Conservation (phyloP, 345 rosid genomes). For the Citrus cavaleriei region DNA sequence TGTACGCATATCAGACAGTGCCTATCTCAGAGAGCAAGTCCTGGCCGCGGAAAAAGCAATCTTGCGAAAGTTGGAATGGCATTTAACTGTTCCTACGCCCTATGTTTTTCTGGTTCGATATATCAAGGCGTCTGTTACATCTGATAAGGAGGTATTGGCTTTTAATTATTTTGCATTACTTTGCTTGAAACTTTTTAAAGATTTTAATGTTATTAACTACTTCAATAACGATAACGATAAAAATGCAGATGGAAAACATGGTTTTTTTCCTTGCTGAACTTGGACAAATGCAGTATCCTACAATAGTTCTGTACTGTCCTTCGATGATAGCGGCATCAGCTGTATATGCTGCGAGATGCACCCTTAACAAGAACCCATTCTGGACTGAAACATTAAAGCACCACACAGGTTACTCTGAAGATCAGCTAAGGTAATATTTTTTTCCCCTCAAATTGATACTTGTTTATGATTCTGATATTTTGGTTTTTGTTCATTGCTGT, state of each 20-base stretch:
- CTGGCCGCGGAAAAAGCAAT: slow-evolving; percentile 80
- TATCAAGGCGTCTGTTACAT: slow-evolving; percentile 65
- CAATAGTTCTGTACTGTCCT: slow-evolving; percentile 38
- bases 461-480: too few species aligned
- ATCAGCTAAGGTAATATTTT: slow-evolving; percentile 37
- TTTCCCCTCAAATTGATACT: too few species aligned
- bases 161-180: neutral
- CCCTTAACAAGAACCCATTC: slow-evolving; percentile 51
- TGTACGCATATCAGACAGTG: slow-evolving; percentile 80
- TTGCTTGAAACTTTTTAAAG: neutral
- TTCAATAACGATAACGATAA: too few species aligned
- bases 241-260: slow-evolving; percentile 69
- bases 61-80: slow-evolving; percentile 72
- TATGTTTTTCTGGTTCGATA: slow-evolving; percentile 82
- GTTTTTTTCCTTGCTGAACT: slow-evolving; percentile 70
- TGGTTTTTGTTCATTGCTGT: neutral
- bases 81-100: slow-evolving; percentile 75
- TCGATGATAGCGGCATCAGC: slow-evolving; percentile 86
- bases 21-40: slow-evolving; percentile 68
- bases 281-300: slow-evolving; percentile 64
- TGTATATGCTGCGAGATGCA: slow-evolving; percentile 84
- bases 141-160: slow-evolving; percentile 44
- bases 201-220: neutral
- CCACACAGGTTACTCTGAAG: slow-evolving; percentile 67
- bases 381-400: slow-evolving; percentile 76